A percentile compares a stretch with the other conserved stretches of the same genome.
Conservation (phyloP, 73 alveolate species). For the Paraurostyla sp. region DNA sequence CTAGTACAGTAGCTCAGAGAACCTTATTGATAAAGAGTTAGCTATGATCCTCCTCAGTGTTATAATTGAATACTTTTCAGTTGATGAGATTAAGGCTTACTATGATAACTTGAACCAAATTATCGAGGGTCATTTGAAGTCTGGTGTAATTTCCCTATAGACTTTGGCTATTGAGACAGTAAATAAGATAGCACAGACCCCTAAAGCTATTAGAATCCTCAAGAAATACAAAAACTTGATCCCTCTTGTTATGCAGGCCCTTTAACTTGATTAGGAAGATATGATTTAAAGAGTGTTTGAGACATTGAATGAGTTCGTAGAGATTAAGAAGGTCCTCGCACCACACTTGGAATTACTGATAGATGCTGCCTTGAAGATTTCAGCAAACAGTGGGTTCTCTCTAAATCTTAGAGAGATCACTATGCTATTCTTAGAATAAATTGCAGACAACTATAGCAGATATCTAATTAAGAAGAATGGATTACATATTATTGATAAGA, state of each 20-base stretch:
- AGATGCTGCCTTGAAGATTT: conserved; percentile 68
- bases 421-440: conserved; percentile 68
- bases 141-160: conserved; percentile 35
- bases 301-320: conserved; percentile 67
- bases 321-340: conserved; percentile 64
- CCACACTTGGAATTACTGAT: conserved; percentile 59
- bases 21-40: conserved; percentile 62
- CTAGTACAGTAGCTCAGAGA: conserved; percentile 58
- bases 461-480: conserved; percentile 60
- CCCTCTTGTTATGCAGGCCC: conserved; percentile 67
- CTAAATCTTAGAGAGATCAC: conserved; percentile 64
- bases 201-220: conserved; percentile 61
- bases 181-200: conserved; percentile 68
- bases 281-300: conserved; percentile 72
- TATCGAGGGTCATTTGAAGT: conserved; percentile 64
- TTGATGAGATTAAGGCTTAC: conserved; percentile 70
- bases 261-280: conserved; percentile 72
- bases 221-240: conserved; percentile 61
- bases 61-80: conserved; percentile 74
- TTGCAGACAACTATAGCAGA: conserved; percentile 71
- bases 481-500: conserved; percentile 40
- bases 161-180: conserved; percentile 69
- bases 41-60: conserved; percentile 72
- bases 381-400: conserved; percentile 48
- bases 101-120: conserved; percentile 49